phyloP scores from a whole-genome alignment of 345 rosid genomes.

The Citrus hindsii region DNA sequence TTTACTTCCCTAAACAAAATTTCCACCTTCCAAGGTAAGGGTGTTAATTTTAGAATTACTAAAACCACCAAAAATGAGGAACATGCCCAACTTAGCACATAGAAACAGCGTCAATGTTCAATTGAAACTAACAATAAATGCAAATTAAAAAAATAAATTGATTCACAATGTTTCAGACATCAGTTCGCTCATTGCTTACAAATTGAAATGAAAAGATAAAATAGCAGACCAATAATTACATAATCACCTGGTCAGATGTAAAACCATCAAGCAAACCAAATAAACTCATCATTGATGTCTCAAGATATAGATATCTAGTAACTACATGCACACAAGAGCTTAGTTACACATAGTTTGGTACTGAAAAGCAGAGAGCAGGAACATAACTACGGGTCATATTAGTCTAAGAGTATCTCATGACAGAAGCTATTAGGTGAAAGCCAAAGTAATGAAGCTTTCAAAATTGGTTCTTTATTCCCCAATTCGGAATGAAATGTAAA shows the following conservation, averaged over 20 bases:
- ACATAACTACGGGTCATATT: background rate
- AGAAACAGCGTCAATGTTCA: background rate
- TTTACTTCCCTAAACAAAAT: background rate
- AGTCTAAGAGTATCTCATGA: background rate
- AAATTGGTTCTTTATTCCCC: background rate
- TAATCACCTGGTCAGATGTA: background rate
- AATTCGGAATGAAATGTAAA: background rate
- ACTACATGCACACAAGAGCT: background rate
- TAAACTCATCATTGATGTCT: background rate
- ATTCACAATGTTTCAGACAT: background rate
- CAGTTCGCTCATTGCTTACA: background rate
- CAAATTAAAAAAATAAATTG: background rate
- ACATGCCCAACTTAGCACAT: background rate
- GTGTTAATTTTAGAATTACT: background rate
- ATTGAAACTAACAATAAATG: background rate
- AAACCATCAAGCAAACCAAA: background rate
- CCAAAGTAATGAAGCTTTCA: background rate
- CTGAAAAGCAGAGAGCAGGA: background rate
- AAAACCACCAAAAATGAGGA: background rate
- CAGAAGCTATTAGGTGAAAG: background rate
- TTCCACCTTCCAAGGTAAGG: background rate
- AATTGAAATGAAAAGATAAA: background rate
- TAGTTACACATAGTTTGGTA: background rate
- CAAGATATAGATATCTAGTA: background rate
- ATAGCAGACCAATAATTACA: background rate